A percentile compares a stretch with the other conserved stretches of the same genome.
These are phyloP conservation scores for Phialemoniopsis sp. DNA, from an alignment of 2,329 filamentous ascomycete species.

Conservation along the genomic window DNA sequence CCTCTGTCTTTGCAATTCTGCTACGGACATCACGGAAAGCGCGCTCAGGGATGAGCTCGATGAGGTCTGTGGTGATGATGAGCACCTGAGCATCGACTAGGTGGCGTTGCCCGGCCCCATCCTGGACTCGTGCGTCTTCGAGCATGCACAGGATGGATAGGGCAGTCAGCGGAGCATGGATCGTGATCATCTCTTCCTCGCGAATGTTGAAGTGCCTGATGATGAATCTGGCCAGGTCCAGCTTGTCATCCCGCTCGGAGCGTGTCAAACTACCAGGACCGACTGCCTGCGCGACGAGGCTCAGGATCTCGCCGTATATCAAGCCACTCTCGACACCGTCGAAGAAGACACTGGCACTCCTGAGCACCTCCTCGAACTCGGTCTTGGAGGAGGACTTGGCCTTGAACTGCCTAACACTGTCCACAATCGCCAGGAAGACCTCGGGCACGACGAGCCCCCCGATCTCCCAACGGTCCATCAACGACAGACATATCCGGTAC, in stretches of 20 bases:
- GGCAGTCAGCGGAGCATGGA: slow-evolving; percentile 75
- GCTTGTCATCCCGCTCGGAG: slow-evolving; percentile 53
- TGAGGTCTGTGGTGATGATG: slow-evolving; percentile 49
- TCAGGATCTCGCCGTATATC: slow-evolving; percentile 81
- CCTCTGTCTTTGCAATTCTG: slow-evolving; percentile 11
- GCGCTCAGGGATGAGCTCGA: slow-evolving; percentile 62
- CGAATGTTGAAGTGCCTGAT: slow-evolving; percentile 84
- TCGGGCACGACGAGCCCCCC: slow-evolving; percentile 84
- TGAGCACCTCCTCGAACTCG: slow-evolving; percentile 80
- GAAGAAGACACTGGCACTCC: slow-evolving; percentile 93
- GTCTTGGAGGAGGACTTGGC: slow-evolving; percentile 56
- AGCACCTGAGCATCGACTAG: slow-evolving; percentile 24
- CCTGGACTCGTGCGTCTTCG: slow-evolving; percentile 49
- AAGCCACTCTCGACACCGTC: slow-evolving; percentile 93
- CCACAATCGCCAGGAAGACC: slow-evolving; percentile 81
- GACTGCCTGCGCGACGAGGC: slow-evolving; percentile 60
- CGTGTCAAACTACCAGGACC: slow-evolving; percentile 36
- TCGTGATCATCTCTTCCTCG: slow-evolving; percentile 91
- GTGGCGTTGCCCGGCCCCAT: slow-evolving; percentile 25
- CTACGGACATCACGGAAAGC: slow-evolving; percentile 43
- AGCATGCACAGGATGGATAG: slow-evolving; percentile 62
- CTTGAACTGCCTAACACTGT: slow-evolving; percentile 75
- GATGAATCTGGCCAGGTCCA: slow-evolving; percentile 72
- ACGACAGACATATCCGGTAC: slow-evolving; percentile 85
- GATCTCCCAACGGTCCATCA: slow-evolving; percentile 99